Evolutionary conservation across 208 protist genomes (phyloP).

Genomic region (Vickermania ingenoplastis): DNA sequence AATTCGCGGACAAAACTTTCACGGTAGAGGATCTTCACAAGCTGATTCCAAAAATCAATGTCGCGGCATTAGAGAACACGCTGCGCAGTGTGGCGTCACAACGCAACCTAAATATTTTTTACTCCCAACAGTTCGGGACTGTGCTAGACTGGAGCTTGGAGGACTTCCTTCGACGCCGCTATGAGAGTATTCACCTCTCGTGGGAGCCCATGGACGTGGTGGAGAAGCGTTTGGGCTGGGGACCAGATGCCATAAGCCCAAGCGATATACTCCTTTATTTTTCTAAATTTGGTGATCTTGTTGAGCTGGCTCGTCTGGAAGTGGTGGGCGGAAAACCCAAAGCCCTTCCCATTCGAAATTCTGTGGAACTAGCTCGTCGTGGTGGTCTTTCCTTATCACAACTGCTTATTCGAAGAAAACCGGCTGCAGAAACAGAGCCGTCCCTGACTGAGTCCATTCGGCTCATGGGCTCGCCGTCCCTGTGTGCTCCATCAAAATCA

Average conservation of each 20-base stretch:
- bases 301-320: constrained; percentile 75
- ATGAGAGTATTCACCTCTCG: constrained; percentile 86
- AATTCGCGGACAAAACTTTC: constrained; percentile 82
- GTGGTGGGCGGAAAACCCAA: constrained; percentile 28
- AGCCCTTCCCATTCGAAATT: constrained; percentile 56
- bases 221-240: constrained; percentile 73
- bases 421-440: constrained; percentile 53
- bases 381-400: constrained; percentile 40
- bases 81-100: constrained; percentile 45
- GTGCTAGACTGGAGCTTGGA: constrained; percentile 83
- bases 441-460: constrained; percentile 83
- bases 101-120: constrained; percentile 62
- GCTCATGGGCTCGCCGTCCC: constrained; percentile 65
- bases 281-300: constrained; percentile 56
- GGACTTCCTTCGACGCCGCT: constrained; percentile 84
- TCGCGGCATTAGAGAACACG: constrained; percentile 46
- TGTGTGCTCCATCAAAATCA: constrained; percentile 33
- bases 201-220: constrained; percentile 84
- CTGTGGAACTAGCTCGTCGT: constrained; percentile 32
- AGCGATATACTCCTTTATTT: constrained; percentile 81
- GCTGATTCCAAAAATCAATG: constrained; percentile 54
- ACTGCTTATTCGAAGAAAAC: constrained; percentile 66
- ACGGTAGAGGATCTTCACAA: constrained; percentile 48
- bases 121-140: constrained; percentile 64
- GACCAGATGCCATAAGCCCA: constrained; percentile 48